Base-by-base conservation (phyloP, 768 basidiomycete genomes). In the Podaxis sp. region DNA sequence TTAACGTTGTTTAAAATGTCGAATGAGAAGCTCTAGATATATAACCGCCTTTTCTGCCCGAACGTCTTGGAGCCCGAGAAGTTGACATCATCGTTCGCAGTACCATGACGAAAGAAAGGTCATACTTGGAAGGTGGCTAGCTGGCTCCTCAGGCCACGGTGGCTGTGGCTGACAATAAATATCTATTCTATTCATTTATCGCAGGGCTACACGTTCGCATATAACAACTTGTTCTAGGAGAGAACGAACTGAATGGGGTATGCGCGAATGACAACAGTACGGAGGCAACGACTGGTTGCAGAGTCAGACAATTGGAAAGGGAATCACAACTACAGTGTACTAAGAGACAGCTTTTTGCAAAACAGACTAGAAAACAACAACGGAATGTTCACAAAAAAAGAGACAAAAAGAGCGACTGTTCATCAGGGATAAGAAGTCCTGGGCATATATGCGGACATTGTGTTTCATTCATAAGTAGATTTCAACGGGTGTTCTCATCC, bases 401-500 rank as follows among this genome's bases (percentile, higher is more conserved):
- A 38, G n/a, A 54, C 56, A 36, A 54, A 24, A 60, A 59, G 55
- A 48, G 48, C 28, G 46, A 62, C 46, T 56, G 20, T 49, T 48
- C 44, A 46, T 46, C 26, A 28, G 51, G 54, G 24, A 44, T 33
- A 41, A 46, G 56, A 63, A 20, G 44, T 46, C 44, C 44, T 46
- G 17, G 2, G 15, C 44, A 46, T n/a, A 17, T 46, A 46, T 8
- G 44, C 44, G 8, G 10, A 46, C 7, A 7, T 20, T 33, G 41
- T 44, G 58, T 67, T 59, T 58, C 56, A 48, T 36, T 40, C 22
- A 62, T 22, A 28, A 38, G 51, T 61, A 56, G 56, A 30, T 26
- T 41, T 72, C 57, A 75, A 59, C 69, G 74, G 20, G 63, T 56
- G 51, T 44, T 71, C 53, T 86, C 85, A 28, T 86, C 88, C 82